Percentiles rank a stretch among this genome's conserved stretches.
phyloP scores from a whole-genome alignment of 169 alveolate genomes.

The Theileria luwenshuni region DNA sequence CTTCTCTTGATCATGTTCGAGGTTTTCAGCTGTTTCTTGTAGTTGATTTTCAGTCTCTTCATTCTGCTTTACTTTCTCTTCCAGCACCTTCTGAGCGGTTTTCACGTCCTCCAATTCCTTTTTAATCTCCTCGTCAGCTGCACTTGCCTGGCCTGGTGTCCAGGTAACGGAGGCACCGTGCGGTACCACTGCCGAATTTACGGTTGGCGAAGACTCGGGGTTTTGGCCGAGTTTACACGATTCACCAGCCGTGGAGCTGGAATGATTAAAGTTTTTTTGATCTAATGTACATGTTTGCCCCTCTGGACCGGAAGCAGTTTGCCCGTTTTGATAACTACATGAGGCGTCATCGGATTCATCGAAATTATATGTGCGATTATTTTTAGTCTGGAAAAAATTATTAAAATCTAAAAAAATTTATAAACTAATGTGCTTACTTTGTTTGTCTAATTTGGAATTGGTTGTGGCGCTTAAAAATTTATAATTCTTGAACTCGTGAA shows the following conservation, averaged over 20 bases:
- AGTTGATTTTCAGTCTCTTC: not conserved
- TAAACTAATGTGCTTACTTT: constrained; percentile 12
- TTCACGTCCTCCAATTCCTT: not conserved
- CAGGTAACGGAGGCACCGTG: not conserved
- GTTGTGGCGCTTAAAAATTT: constrained; percentile 1
- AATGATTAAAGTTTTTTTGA: not conserved
- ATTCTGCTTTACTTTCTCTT: constrained; percentile 2
- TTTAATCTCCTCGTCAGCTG: constrained; percentile 13
- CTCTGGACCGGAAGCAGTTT: not conserved
- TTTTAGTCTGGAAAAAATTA: constrained; percentile 23
- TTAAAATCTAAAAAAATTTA: constrained; percentile 18
- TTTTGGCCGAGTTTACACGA: not conserved
- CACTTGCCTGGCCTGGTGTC: not conserved
- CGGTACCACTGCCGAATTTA: not conserved
- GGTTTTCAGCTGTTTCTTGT: not conserved
- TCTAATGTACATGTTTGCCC: constrained; percentile 11
- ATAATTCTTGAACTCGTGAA: constrained; percentile 2
- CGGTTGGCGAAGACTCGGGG: not conserved
- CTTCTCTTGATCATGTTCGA: constrained; percentile 18
- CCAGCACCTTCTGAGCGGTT: not conserved
- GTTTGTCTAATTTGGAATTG: constrained; percentile 10
- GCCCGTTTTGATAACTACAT: not conserved
- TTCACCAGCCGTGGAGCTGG: not conserved
- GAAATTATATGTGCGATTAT: constrained; percentile 12
- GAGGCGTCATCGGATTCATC: constrained; percentile 2